A percentile compares a stretch with the other conserved stretches of the same genome.
Conservation (phyloP, 78 protist species). For the Acrasis kona region DNA sequence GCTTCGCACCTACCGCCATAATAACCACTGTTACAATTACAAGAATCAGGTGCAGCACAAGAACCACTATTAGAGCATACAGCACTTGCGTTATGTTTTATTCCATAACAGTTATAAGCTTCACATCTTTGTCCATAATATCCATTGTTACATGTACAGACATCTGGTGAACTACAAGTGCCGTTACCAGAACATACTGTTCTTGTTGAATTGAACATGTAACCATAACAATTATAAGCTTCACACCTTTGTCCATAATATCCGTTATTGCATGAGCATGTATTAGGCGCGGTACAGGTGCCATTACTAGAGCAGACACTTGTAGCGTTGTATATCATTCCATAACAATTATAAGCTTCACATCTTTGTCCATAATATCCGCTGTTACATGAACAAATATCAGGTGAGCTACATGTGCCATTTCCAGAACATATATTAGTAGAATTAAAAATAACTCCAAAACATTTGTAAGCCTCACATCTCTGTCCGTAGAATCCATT, state of each 20-base stretch:
- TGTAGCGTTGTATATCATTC: neutral
- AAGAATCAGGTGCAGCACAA: no score
- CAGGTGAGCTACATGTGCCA: neutral
- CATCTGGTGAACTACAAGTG: neutral
- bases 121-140: no score
- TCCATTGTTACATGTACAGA: neutral
- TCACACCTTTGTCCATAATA: neutral
- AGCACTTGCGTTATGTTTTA: no score
- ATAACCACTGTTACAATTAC: no score
- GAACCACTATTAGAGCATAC: no score
- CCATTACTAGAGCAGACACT: neutral
- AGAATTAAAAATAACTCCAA: neutral
- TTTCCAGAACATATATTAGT: neutral
- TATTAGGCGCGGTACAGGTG: neutral
- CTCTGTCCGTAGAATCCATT: neutral
- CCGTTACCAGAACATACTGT: neutral
- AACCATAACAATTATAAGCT: neutral
- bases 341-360: neutral
- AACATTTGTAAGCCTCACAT: neutral
- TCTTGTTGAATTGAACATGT: no score
- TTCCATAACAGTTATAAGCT: no score
- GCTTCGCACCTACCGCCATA: no score
- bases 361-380: neutral
- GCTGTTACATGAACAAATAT: neutral
- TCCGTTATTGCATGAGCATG: neutral